These are phyloP conservation scores for Melastoma candidum DNA, from an alignment of 441 rosid genomes.

Conservation along the genomic window DNA sequence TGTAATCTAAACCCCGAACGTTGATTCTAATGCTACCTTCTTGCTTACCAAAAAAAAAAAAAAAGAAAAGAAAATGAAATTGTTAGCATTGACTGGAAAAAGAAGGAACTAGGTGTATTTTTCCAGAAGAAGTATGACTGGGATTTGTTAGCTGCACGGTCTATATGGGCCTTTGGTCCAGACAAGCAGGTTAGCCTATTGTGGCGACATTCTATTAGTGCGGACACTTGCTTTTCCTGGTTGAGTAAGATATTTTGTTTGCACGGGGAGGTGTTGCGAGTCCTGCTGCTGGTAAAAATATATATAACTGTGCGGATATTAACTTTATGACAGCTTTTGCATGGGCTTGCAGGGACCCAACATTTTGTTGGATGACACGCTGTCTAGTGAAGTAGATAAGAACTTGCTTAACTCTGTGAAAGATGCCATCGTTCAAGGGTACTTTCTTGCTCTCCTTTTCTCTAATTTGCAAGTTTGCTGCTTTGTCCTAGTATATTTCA, in stretches of 20 bases:
- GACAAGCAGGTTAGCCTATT: slow-evolving; percentile 68
- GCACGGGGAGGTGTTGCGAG: not conserved
- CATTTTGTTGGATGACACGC: slow-evolving; percentile 84
- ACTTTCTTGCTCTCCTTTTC: slow-evolving; percentile 8
- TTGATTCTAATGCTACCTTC: too few relatives aligned
- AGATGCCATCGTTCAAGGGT: slow-evolving; percentile 98
- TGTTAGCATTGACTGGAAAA: slow-evolving; percentile 84
- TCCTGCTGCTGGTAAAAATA: not conserved
- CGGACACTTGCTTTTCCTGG: too few relatives aligned
- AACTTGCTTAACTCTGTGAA: slow-evolving; percentile 64
- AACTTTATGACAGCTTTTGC: slow-evolving; percentile 3
- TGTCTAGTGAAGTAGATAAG: slow-evolving; percentile 92
- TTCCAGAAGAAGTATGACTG: slow-evolving; percentile 88
- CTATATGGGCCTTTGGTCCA: slow-evolving; percentile 98
- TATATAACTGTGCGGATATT: slow-evolving; percentile 9
- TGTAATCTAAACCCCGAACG: too few relatives aligned
- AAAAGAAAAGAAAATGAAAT: slow-evolving; percentile 43
- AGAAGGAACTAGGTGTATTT: slow-evolving; percentile 84
- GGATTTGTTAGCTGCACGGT: slow-evolving; percentile 96
- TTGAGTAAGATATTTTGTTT: not conserved
- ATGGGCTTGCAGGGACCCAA: slow-evolving; percentile 66
- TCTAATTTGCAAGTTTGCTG: too few relatives aligned
- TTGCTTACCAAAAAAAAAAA: too few relatives aligned
- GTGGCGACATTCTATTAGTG: too few relatives aligned
- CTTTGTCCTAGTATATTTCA: not conserved